Evolutionary conservation across 345 rosid species (phyloP).

Genomic region (Eucalyptus viminalis): DNA sequence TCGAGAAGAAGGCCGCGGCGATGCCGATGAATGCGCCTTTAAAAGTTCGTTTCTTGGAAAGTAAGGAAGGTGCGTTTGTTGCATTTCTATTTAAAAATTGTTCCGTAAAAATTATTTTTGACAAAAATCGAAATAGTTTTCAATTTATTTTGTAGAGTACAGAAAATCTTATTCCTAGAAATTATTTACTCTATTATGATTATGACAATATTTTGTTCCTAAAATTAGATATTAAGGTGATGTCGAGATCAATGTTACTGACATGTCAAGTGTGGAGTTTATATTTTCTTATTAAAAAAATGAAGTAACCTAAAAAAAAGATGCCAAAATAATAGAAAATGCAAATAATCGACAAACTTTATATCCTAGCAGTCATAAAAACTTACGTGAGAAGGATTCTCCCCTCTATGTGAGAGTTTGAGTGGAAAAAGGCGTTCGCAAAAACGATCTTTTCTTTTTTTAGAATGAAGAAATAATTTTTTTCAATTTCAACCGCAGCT

Average conservation of each 20-base stretch:
- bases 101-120: background rate
- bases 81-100: too few relatives aligned
- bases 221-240: background rate
- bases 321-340: background rate
- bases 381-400: background rate
- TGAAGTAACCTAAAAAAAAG: background rate
- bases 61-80: too few relatives aligned
- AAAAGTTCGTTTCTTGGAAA: background rate
- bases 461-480: background rate
- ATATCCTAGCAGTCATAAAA: background rate
- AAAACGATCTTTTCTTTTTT: background rate
- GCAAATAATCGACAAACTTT: background rate
- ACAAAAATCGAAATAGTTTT: background rate
- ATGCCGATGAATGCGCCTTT: background rate
- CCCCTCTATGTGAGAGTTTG: background rate
- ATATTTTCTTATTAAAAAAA: background rate
- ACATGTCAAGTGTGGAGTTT: background rate
- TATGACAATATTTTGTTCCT: background rate
- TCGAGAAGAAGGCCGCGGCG: background rate
- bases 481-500: background rate
- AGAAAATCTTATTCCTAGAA: background rate
- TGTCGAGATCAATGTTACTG: background rate
- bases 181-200: background rate
- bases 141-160: background rate
- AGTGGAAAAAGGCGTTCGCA: accelerated